phyloP scores from a whole-genome alignment of 2,329 filamentous ascomycete species.

The Thermothelomyces thermophilus region DNA sequence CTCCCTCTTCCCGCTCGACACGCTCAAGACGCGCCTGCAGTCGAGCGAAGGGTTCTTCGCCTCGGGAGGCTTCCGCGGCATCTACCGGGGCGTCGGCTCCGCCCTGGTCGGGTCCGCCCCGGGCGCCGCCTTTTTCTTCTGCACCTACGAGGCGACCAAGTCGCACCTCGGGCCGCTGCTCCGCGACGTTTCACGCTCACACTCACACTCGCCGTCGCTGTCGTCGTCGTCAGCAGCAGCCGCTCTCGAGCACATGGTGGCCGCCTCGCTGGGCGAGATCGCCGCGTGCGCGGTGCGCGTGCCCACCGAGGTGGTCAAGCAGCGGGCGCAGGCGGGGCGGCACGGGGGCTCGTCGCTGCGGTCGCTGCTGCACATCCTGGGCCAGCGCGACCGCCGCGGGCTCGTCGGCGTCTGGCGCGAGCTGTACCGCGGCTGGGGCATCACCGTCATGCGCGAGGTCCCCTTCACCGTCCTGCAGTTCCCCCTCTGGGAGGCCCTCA shows the following conservation, averaged over 20 bases:
- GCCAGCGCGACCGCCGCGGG: slow-evolving; percentile 39
- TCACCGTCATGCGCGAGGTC: slow-evolving; percentile 92
- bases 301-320: slow-evolving; percentile 95
- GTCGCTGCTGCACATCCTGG: slow-evolving; percentile 65
- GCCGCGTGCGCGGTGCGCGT: slow-evolving; percentile 89
- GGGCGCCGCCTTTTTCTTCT: slow-evolving; percentile 94
- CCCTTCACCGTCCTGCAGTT: slow-evolving; percentile 98
- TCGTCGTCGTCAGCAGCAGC: background rate
- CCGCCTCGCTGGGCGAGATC: slow-evolving; percentile 80
- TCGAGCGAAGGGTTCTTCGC: slow-evolving; percentile 70
- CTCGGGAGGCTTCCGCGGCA: slow-evolving; percentile 80
- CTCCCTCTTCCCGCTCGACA: slow-evolving; percentile 95
- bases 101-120: slow-evolving; percentile 88
- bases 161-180: slow-evolving; percentile 26
- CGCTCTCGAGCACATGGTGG: slow-evolving; percentile 63
- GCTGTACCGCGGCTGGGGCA: slow-evolving; percentile 84
- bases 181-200: too few species aligned
- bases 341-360: slow-evolving; percentile 63
- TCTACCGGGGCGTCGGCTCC: slow-evolving; percentile 87
- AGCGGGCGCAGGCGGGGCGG: slow-evolving; percentile 83
- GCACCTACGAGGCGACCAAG: slow-evolving; percentile 80
- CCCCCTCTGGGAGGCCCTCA: slow-evolving; percentile 91
- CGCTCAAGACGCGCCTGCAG: slow-evolving; percentile 95
- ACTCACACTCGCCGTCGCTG: too few species aligned
- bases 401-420: slow-evolving; percentile 64